Conservation (phyloP, 225 moss, liverwort and hornwort genomes). For the Straminergon stramineum region DNA sequence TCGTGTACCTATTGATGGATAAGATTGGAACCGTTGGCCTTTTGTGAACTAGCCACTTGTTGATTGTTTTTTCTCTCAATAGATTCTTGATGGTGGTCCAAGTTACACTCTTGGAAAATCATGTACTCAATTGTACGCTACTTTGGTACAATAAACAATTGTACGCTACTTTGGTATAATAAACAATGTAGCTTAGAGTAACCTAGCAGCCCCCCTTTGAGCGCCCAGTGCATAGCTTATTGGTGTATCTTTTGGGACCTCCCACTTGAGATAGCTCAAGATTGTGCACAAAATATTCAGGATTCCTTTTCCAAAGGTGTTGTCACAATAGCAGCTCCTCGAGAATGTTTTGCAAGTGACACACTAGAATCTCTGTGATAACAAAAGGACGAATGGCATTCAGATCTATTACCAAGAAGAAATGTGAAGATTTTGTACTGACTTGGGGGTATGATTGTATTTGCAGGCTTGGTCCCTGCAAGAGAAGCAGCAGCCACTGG, state of each 20-base stretch:
- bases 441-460: neutral
- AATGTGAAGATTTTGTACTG: neutral
- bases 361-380: neutral
- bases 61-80: neutral
- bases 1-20: neutral
- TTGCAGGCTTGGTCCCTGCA: slow-evolving; percentile 24
- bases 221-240: neutral
- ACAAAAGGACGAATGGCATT: neutral
- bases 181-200: neutral
- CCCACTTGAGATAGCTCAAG: neutral
- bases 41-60: neutral
- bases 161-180: neutral
- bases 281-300: neutral
- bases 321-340: neutral
- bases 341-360: neutral
- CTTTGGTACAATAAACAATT: neutral
- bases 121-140: neutral
- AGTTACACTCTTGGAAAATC: neutral
- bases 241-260: neutral
- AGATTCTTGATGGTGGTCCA: neutral
- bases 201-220: neutral
- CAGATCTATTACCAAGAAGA: neutral
- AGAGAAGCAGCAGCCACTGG: slow-evolving; percentile 3
- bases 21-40: neutral
- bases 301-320: neutral